These are phyloP conservation scores for Malbranchea cinnamomea DNA, from an alignment of 2,329 filamentous ascomycete species.

Conservation along the genomic window DNA sequence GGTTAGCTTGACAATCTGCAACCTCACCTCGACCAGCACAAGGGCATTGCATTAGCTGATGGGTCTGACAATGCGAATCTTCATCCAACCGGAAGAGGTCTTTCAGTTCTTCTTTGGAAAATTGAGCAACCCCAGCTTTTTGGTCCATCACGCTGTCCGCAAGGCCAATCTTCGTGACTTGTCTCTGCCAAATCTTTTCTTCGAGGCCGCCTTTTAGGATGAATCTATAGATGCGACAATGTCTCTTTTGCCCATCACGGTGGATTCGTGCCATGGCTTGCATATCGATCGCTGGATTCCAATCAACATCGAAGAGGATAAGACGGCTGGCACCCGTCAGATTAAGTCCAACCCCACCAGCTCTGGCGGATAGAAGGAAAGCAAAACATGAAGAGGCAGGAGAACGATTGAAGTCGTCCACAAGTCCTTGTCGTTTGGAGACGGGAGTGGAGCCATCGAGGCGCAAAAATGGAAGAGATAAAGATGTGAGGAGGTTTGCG, in stretches of 20 bases:
- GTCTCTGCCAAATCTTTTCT: slow-evolving; percentile 61
- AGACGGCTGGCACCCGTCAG: slow-evolving; percentile 56
- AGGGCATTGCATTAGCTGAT: slow-evolving; percentile 48
- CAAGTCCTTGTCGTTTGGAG: slow-evolving; percentile 49
- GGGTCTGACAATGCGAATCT: slow-evolving; percentile 47
- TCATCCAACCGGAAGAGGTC: slow-evolving; percentile 54
- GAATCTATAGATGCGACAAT: slow-evolving; percentile 55
- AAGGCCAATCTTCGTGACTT: slow-evolving; percentile 55
- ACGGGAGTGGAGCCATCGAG: slow-evolving; percentile 53
- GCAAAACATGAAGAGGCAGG: slow-evolving; percentile 44
- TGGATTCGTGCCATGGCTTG: slow-evolving; percentile 65
- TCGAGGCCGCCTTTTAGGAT: slow-evolving; percentile 54
- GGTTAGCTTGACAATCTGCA: neutral
- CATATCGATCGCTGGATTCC: slow-evolving; percentile 59
- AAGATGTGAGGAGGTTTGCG: slow-evolving; percentile 42
- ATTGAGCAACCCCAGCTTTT: slow-evolving; percentile 43
- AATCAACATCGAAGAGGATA: slow-evolving; percentile 58
- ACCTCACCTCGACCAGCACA: slow-evolving; percentile 42
- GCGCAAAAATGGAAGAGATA: slow-evolving; percentile 48
- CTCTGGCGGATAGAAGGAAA: slow-evolving; percentile 58
- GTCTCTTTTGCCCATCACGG: slow-evolving; percentile 53
- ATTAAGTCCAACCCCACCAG: slow-evolving; percentile 55
- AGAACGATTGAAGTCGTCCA: slow-evolving; percentile 54
- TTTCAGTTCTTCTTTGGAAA: slow-evolving; percentile 49
- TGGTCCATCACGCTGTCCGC: slow-evolving; percentile 58